Conservation (phyloP, 345 rosid genomes). For the Streptanthus diversifolius region DNA sequence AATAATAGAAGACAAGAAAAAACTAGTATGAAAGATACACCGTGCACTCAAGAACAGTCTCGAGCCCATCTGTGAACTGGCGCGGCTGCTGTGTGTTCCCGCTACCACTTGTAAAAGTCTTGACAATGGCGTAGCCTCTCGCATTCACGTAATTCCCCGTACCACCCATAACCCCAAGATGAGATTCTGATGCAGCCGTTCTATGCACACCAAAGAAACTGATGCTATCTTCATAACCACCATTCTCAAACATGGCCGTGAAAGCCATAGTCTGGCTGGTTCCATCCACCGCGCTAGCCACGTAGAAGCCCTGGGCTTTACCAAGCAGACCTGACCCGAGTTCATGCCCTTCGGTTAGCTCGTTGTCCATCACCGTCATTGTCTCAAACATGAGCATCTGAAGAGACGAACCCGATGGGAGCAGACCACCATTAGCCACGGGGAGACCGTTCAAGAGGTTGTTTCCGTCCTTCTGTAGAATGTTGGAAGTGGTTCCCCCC, state of each 20-base stretch:
- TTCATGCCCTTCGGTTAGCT: slow-evolving; percentile 62
- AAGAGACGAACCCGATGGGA: slow-evolving; percentile 47
- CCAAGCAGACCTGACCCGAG: slow-evolving; percentile 64
- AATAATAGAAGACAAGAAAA: neutral
- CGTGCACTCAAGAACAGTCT: slow-evolving; percentile 58
- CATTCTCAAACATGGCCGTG: slow-evolving; percentile 68
- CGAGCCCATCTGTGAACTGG: slow-evolving; percentile 56
- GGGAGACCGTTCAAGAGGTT: slow-evolving; percentile 44
- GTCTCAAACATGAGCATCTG: slow-evolving; percentile 81
- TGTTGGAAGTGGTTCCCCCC: slow-evolving; percentile 50
- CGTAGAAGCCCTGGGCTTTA: slow-evolving; percentile 77
- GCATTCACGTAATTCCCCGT: slow-evolving; percentile 80
- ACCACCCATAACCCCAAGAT: slow-evolving; percentile 78
- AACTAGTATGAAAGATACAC: slow-evolving; percentile 48
- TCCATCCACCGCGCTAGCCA: slow-evolving; percentile 72
- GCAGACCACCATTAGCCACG: slow-evolving; percentile 45
- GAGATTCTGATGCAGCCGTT: slow-evolving; percentile 67
- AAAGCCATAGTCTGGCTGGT: slow-evolving; percentile 71
- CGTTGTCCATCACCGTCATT: slow-evolving; percentile 69
- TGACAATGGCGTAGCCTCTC: slow-evolving; percentile 61
- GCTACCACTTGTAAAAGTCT: slow-evolving; percentile 46
- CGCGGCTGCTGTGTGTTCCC: slow-evolving; percentile 48
- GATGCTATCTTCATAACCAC: slow-evolving; percentile 64
- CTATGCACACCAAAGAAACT: slow-evolving; percentile 73
- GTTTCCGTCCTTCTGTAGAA: slow-evolving; percentile 48